These are phyloP conservation scores for Mucor sp. DNA, from an alignment of 371 early-diverging fungal genomes.

Conservation along the genomic window DNA sequence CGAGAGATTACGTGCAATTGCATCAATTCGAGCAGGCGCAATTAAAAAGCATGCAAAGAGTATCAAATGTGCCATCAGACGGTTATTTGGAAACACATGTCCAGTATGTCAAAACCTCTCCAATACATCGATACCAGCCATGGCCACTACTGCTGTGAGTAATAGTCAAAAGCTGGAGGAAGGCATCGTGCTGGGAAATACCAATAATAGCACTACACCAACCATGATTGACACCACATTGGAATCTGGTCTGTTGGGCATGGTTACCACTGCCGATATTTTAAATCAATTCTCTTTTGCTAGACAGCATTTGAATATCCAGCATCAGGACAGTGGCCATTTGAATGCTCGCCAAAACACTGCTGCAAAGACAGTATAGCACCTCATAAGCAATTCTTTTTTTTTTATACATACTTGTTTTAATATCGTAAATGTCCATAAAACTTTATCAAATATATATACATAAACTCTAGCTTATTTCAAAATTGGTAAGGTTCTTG, in stretches of 20 bases:
- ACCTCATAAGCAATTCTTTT: background rate
- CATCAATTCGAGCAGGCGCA: background rate
- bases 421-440: background rate
- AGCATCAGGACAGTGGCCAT: background rate
- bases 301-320: constrained; percentile 1
- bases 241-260: constrained; percentile 13
- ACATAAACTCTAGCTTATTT: background rate
- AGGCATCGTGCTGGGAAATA: background rate
- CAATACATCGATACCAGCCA: background rate
- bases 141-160: background rate
- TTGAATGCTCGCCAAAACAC: background rate
- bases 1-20: background rate
- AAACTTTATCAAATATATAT: background rate
- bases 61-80: constrained; percentile 1
- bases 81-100: constrained; percentile 1
- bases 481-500: background rate
- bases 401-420: background rate
- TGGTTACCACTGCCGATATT: constrained; percentile 13
- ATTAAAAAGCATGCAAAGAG: constrained; percentile 18
- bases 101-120: background rate
- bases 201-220: background rate
- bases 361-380: background rate
- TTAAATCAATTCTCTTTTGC: background rate
- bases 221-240: constrained; percentile 9
- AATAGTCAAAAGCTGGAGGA: background rate